Evolutionary conservation across 73 alveolate genomes (phyloP).

Genomic region (Tetrahymena borealis): DNA sequence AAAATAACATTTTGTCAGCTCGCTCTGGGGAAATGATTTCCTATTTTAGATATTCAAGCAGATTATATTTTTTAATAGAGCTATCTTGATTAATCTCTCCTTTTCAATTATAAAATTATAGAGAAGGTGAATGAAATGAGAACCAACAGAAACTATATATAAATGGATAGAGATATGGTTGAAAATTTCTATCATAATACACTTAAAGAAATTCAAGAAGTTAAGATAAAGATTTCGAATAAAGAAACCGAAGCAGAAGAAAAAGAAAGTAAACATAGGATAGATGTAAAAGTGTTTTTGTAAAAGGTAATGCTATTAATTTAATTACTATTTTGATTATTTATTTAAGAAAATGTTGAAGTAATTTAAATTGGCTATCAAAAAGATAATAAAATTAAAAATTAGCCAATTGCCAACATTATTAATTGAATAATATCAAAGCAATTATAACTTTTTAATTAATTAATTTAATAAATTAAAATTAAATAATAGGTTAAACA

Average conservation of each 20-base stretch:
- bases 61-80: no score
- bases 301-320: slow-evolving; percentile 51
- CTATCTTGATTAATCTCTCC: no score
- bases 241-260: slow-evolving; percentile 79
- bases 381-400: no score
- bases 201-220: slow-evolving; percentile 61
- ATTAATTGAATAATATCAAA: no score
- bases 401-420: no score
- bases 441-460: no score
- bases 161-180: slow-evolving; percentile 91
- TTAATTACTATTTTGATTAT: background rate
- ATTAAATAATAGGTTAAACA: slow-evolving; percentile 67
- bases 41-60: no score
- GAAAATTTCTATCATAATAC: slow-evolving; percentile 83
- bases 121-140: slow-evolving; percentile 72
- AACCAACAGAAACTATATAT: slow-evolving; percentile 74
- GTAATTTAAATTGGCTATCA: no score
- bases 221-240: slow-evolving; percentile 59
- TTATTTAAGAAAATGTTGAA: no score
- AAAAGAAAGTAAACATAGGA: slow-evolving; percentile 75
- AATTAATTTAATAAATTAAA: slow-evolving; percentile 25
- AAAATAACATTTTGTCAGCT: no score
- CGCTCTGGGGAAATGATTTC: no score
- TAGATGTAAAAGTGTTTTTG: slow-evolving; percentile 79
- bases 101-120: no score